These are phyloP conservation scores for Calonectria fujianensis DNA, from an alignment of 2,329 filamentous ascomycete species.

Conservation along the genomic window DNA sequence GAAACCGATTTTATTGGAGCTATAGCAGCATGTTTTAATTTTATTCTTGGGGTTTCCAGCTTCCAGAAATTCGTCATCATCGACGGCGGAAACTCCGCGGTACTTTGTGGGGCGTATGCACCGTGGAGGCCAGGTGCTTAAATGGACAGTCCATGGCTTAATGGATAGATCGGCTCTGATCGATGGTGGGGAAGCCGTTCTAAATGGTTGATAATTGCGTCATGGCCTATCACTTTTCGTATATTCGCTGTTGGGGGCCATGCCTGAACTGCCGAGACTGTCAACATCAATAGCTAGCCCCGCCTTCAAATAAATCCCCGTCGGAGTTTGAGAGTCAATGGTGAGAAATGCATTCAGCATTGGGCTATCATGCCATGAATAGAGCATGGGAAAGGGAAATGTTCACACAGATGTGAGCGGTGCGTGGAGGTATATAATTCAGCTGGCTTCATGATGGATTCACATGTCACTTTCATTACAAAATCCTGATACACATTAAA, in stretches of 20 bases:
- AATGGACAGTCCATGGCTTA: not conserved
- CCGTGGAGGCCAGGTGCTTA: not conserved
- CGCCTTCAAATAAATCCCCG: not conserved
- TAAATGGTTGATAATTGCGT: not conserved
- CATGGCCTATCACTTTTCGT: not conserved
- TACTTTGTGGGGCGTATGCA: not conserved
- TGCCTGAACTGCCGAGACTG: not conserved
- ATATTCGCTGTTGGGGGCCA: not conserved
- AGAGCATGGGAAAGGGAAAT: not conserved
- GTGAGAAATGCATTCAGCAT: not conserved
- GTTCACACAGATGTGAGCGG: rapidly evolving
- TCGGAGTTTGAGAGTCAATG: not conserved
- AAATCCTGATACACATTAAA: not conserved
- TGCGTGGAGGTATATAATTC: not conserved
- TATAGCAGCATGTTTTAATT: not conserved
- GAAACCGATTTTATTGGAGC: not conserved
- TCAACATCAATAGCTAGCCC: not conserved
- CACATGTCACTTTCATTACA: not conserved
- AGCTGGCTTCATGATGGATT: not conserved
- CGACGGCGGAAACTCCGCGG: not conserved
- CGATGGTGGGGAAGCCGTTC: not conserved
- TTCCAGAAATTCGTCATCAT: not conserved
- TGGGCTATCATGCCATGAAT: not conserved
- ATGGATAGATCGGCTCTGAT: not conserved
- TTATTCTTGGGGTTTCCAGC: not conserved